These are phyloP conservation scores for Talaromyces funiculosus DNA, from an alignment of 2,329 filamentous ascomycete species.

Conservation along the genomic window DNA sequence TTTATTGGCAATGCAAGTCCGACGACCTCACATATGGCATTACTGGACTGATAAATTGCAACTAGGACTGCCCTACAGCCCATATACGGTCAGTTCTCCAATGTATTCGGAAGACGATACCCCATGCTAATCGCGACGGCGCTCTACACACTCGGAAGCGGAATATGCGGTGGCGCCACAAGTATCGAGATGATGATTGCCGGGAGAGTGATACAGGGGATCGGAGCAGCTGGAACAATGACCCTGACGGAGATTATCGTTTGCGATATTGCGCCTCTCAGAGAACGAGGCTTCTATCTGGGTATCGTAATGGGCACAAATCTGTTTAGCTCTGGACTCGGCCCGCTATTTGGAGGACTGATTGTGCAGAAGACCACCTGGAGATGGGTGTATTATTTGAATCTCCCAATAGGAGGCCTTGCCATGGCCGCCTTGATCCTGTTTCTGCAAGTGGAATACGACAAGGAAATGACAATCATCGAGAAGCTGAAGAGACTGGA, in stretches of 20 bases:
- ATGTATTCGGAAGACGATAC: slow-evolving; percentile 50
- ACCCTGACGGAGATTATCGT: slow-evolving; percentile 41
- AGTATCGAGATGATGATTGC: slow-evolving; percentile 46
- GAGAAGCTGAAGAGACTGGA: slow-evolving; percentile 22
- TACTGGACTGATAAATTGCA: neutral
- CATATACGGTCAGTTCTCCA: slow-evolving; percentile 46
- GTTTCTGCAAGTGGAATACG: slow-evolving; percentile 21
- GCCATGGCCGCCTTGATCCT: slow-evolving; percentile 21
- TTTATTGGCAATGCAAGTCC: slow-evolving; percentile 25
- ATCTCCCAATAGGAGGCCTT: slow-evolving; percentile 23
- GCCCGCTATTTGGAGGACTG: slow-evolving; percentile 39
- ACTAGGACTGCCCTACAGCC: slow-evolving; percentile 42
- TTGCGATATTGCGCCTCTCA: slow-evolving; percentile 42
- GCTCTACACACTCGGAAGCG: slow-evolving; percentile 50
- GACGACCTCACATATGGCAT: neutral
- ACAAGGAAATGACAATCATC: slow-evolving; percentile 2
- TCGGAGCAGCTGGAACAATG: slow-evolving; percentile 42
- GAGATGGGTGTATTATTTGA: slow-evolving; percentile 32
- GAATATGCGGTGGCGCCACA: slow-evolving; percentile 46
- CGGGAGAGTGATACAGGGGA: slow-evolving; percentile 52
- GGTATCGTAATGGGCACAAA: slow-evolving; percentile 19
- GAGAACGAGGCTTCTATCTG: slow-evolving; percentile 26
- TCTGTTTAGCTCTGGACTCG: slow-evolving; percentile 40
- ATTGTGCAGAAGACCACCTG: slow-evolving; percentile 22
- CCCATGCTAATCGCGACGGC: slow-evolving; percentile 38